Conservation (phyloP, 1,284 basidiomycete species). For the Pyrrhoderma lamaoense region DNA sequence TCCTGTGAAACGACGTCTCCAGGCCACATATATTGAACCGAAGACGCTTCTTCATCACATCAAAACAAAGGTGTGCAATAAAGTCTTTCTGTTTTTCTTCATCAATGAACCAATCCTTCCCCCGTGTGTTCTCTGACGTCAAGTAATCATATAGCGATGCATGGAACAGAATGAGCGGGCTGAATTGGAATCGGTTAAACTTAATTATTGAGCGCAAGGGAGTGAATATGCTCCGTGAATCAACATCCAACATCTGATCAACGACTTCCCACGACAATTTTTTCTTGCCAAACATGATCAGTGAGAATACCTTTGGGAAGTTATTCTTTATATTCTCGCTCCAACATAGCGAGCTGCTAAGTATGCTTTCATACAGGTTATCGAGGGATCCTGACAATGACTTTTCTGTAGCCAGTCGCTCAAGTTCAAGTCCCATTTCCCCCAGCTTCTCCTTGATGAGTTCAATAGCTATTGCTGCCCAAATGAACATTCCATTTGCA, state of each 20-base stretch:
- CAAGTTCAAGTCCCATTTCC: background rate
- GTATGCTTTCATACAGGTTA: background rate
- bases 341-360: background rate
- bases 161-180: background rate
- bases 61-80: constrained; percentile 3
- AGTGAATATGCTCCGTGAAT: background rate
- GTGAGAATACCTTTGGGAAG: background rate
- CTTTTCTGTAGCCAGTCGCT: background rate
- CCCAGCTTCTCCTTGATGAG: background rate
- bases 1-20: constrained; percentile 5
- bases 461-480: too few species aligned
- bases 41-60: constrained; percentile 15
- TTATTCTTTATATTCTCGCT: background rate
- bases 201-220: background rate
- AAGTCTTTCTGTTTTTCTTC: background rate
- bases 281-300: background rate
- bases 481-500: too few species aligned
- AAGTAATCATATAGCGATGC: background rate
- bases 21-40: constrained; percentile 18
- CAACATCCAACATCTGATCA: background rate
- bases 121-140: background rate
- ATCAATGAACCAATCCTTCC: constrained; percentile 1
- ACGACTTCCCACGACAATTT: background rate
- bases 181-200: background rate
- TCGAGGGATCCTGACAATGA: background rate